Evolutionary conservation across 2,329 filamentous ascomycete genomes (phyloP).

Genomic region (Fusarium cyanostomum): DNA sequence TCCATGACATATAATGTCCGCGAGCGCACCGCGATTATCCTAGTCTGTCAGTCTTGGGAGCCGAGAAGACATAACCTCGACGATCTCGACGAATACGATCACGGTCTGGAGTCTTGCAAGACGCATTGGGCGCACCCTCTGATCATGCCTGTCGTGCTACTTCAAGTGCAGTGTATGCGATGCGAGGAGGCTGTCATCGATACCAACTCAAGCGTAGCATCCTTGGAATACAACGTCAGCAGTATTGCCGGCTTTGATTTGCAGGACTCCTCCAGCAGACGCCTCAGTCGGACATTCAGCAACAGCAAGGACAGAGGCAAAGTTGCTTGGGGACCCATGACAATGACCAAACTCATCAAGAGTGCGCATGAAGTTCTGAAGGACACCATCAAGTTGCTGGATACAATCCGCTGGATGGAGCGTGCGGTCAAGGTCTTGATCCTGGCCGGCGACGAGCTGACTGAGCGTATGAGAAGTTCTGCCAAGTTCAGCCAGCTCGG

Average conservation of each 20-base stretch:
- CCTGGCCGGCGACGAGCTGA: constrained; percentile 55
- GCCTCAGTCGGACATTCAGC: constrained; percentile 35
- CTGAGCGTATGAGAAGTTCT: constrained; percentile 43
- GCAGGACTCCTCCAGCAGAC: constrained; percentile 41
- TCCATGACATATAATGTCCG: constrained; percentile 57
- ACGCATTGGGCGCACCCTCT: constrained; percentile 58
- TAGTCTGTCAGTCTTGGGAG: constrained; percentile 56
- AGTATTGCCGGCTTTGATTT: constrained; percentile 53
- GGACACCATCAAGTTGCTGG: constrained; percentile 56
- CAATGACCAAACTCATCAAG: constrained; percentile 59
- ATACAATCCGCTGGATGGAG: constrained; percentile 59
- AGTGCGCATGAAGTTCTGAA: constrained; percentile 58
- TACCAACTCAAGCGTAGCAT: constrained; percentile 54
- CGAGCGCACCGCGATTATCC: constrained; percentile 51
- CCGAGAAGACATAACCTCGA: constrained; percentile 53
- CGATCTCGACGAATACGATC: constrained; percentile 57
- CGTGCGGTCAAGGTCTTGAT: constrained; percentile 56
- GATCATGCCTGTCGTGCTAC: constrained; percentile 56
- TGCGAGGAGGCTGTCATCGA: constrained; percentile 56
- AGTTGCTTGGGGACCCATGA: constrained; percentile 51
- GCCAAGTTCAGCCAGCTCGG: constrained; percentile 24
- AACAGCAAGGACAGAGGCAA: constrained; percentile 37
- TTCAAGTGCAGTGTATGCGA: constrained; percentile 57
- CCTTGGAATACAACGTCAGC: constrained; percentile 55
- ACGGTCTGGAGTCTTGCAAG: constrained; percentile 55